A percentile compares a stretch with the other conserved stretches of the same genome.
phyloP scores from a whole-genome alignment of 441 rosid species.

The Flueggea neowawraea region DNA sequence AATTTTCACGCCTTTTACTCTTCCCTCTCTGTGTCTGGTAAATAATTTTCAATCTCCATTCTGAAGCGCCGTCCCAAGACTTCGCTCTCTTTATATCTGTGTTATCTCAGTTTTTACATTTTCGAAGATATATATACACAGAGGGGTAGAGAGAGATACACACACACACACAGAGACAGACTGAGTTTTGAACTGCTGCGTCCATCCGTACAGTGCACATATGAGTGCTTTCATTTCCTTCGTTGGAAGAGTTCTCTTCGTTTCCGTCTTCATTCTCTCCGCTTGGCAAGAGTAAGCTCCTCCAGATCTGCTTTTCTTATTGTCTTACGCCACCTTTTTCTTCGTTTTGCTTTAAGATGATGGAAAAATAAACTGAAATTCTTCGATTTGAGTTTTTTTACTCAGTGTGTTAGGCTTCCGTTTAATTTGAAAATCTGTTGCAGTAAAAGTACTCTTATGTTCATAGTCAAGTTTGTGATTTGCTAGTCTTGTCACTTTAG shows the following conservation, averaged over 20 bases:
- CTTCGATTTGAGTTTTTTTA: too few relatives aligned
- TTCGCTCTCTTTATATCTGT: slow-evolving; percentile 18
- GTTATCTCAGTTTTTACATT: slow-evolving; percentile 8
- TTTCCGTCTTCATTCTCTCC: slow-evolving; percentile 60
- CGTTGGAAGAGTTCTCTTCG: slow-evolving; percentile 61
- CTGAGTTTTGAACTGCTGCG: neutral
- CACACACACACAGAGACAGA: neutral
- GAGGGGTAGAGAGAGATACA: neutral
- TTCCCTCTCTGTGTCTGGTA: too few relatives aligned
- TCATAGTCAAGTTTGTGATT: too few relatives aligned
- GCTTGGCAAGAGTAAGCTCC: slow-evolving; percentile 61
- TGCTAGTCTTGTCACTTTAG: too few relatives aligned
- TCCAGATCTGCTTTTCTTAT: slow-evolving; percentile 23
- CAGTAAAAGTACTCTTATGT: too few relatives aligned
- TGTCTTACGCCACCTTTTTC: neutral
- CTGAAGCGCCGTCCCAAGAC: slow-evolving; percentile 21
- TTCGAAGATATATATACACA: neutral
- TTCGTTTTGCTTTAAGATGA: neutral
- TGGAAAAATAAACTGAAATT: too few relatives aligned
- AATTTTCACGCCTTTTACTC: too few relatives aligned
- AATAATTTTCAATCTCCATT: neutral
- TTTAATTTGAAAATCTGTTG: too few relatives aligned
- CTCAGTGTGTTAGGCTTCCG: too few relatives aligned
- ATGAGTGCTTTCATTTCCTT: slow-evolving; percentile 47
- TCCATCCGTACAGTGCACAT: slow-evolving; percentile 4